Conservation (phyloP, 2,329 filamentous ascomycete species). For the Colletotrichum tofieldiae region DNA sequence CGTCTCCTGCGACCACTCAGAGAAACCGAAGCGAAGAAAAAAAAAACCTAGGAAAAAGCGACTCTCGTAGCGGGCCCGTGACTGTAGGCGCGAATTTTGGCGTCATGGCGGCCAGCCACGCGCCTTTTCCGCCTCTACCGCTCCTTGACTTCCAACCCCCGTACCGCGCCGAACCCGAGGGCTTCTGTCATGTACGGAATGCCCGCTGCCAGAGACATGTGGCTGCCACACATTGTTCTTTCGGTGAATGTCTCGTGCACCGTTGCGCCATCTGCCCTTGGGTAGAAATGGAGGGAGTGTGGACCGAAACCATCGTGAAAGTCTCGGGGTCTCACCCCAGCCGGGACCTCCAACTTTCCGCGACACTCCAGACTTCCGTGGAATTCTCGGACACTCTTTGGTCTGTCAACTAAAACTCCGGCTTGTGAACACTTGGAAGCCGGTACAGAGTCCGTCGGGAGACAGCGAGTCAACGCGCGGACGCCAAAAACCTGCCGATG, state of each 20-base stretch:
- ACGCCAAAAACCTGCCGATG: not conserved
- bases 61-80: not conserved
- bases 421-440: not conserved
- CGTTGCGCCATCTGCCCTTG: not conserved
- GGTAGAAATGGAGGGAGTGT: not conserved
- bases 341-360: not conserved
- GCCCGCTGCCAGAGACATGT: slow-evolving; percentile 16
- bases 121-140: slow-evolving; percentile 27
- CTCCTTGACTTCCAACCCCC: not conserved
- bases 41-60: not conserved
- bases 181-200: slow-evolving; percentile 9
- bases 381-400: not conserved
- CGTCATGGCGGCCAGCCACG: slow-evolving; percentile 38
- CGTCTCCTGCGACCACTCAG: slow-evolving; percentile 11
- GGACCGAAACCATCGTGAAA: not conserved
- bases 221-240: not conserved
- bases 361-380: not conserved
- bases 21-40: not conserved
- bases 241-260: not conserved
- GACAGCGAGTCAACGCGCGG: not conserved
- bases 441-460: not conserved
- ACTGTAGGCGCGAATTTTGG: slow-evolving; percentile 14
- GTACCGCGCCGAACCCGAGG: slow-evolving; percentile 13
- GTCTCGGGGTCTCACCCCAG: not conserved
- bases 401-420: not conserved